Base-by-base conservation (phyloP, 139 green algal genomes). In the Coelastrella sp. region DNA sequence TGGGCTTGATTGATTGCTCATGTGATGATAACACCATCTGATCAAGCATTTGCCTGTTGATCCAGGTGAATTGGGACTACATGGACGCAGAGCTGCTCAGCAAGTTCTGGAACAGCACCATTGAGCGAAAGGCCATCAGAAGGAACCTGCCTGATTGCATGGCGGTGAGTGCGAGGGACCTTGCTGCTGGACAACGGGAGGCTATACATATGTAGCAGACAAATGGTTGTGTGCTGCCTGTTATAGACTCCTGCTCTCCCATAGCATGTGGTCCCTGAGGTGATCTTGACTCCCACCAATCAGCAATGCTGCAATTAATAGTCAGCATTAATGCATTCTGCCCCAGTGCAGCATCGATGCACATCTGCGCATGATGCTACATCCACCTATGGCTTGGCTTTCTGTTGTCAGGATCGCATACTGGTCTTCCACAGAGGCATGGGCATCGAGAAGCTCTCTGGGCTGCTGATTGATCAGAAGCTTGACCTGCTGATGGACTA, bases 391-490 rank as follows among this genome's bases (percentile, higher is more conserved):
- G n/a, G n/a, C n/a, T n/a, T n/a, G n/a, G n/a, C n/a, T n/a, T n/a
- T n/a, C n/a, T n/a, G n/a, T n/a, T n/a, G 43, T 27, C 75, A 82
- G 75, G 93, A 96, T 64, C 75, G 85, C 40, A 92, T 95, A 72
- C 79, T 96, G 50, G 83, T 96, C 40, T 94, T 95, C 89, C 91
- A 96, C 83, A 85, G 93, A 9, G 76, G 76, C 57, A 59, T 83
- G 8, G 72, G 72, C 32, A 25, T 64, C 15, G 66, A 79, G 27
- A 79, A 79, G 80, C 5, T 86, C 90, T 92, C 41, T 71, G 94
- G 92, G 8, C 63, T 89, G 43, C 95, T 95, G 59, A 92, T 96
- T 68, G 73, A 81, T 11, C 87, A 95, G 63, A 97, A 97, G 85
- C 85, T 96, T n/a, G 93, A 97, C 79, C 88, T 96, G 60, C 25